phyloP scores from a whole-genome alignment of 208 protist genomes.

The Acanthamoeba sp. region DNA sequence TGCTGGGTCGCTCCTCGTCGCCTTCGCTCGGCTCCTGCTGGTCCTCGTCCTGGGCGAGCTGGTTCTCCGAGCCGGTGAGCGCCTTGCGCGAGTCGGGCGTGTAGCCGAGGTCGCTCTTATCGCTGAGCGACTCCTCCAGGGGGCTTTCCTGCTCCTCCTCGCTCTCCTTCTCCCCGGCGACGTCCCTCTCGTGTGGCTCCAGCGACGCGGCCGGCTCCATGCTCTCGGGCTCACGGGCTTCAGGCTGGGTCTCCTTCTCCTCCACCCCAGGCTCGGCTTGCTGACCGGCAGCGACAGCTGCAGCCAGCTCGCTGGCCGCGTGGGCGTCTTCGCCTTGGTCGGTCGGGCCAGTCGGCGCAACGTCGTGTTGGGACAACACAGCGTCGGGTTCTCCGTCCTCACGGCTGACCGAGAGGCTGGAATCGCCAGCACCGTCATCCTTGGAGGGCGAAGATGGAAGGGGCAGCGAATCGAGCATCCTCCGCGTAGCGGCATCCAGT shows the following conservation, averaged over 20 bases:
- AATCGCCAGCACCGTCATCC: neutral
- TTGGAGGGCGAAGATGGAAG: neutral
- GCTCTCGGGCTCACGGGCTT: too few relatives aligned
- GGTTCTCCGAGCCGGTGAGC: neutral
- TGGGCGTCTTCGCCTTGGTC: neutral
- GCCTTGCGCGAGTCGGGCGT: neutral
- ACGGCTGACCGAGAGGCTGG: neutral
- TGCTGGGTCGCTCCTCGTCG: neutral
- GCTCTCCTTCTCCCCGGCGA: neutral
- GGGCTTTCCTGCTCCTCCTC: neutral
- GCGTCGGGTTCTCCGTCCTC: neutral
- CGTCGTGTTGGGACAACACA: neutral
- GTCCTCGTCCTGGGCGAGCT: neutral
- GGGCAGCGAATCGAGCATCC: conserved; percentile 18
- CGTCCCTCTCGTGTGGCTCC: too few relatives aligned
- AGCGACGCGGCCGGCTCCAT: too few relatives aligned
- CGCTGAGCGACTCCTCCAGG: neutral
- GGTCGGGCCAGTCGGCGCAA: neutral
- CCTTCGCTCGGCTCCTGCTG: neutral
- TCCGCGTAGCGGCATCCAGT: neutral
- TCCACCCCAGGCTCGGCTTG: too few relatives aligned
- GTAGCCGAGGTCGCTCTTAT: conserved; percentile 11
- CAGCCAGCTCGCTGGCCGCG: neutral
- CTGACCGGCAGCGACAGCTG: too few relatives aligned
- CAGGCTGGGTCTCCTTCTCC: too few relatives aligned